Conservation (phyloP, 805 yeast species). For the Dipodascus albidus region DNA sequence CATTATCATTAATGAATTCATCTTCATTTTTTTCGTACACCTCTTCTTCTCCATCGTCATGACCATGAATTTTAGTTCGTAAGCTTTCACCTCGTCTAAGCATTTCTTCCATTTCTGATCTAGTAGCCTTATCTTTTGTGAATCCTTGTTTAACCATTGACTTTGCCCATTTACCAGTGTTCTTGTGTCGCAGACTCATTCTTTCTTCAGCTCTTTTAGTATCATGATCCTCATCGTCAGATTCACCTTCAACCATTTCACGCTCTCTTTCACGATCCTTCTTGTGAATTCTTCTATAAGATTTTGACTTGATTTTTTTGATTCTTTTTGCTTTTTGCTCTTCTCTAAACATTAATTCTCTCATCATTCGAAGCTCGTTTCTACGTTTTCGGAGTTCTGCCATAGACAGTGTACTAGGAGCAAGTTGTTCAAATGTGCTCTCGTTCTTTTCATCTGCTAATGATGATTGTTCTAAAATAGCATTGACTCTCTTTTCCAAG, state of each 20-base stretch:
- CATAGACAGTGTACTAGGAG: conserved; percentile 65
- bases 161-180: conserved; percentile 82
- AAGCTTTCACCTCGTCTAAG: conserved; percentile 73
- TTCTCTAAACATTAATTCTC: conserved; percentile 94
- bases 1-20: conserved; percentile 6
- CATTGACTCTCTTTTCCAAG: conserved; percentile 55
- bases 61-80: conserved; percentile 48
- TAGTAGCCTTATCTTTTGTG: conserved; percentile 70
- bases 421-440: conserved; percentile 79
- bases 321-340: conserved; percentile 83
- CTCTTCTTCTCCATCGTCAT: conserved; percentile 20
- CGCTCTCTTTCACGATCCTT: conserved; percentile 65
- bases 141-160: conserved; percentile 83
- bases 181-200: conserved; percentile 84
- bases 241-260: conserved; percentile 53
- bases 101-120: conserved; percentile 93
- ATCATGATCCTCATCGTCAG: conserved; percentile 49
- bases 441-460: conserved; percentile 62
- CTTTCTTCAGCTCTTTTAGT: conserved; percentile 78
- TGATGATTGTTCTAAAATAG: conserved; percentile 51
- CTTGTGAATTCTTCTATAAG: conserved; percentile 76
- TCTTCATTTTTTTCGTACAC: conserved; percentile 24
- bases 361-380: conserved; percentile 76
- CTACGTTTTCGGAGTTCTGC: conserved; percentile 72
- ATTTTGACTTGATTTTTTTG: conserved; percentile 89